phyloP scores from a whole-genome alignment of 176 grass and related monocot genomes.

The Oryza officinalis region DNA sequence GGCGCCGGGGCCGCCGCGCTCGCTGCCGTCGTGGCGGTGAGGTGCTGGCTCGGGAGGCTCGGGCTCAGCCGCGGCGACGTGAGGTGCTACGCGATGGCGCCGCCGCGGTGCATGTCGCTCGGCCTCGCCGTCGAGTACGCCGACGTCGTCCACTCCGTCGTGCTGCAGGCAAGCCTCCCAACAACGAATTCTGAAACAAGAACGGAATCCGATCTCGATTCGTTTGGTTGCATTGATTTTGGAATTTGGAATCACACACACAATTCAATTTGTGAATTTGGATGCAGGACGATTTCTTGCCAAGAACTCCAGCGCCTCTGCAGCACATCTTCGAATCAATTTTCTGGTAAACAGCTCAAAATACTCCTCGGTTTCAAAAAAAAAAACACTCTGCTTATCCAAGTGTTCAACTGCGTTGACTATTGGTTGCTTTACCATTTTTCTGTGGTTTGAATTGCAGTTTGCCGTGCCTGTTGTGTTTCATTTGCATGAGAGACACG shows the following conservation, averaged over 20 bases:
- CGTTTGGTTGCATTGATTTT: not conserved
- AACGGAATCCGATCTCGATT: not conserved
- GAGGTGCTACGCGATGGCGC: conserved; percentile 51
- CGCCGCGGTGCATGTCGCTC: conserved; percentile 54
- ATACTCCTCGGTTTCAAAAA: too few species aligned
- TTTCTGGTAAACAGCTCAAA: conserved; percentile 39
- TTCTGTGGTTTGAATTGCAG: conserved; percentile 24
- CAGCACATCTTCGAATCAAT: conserved; percentile 57
- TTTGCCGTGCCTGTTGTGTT: conserved; percentile 57
- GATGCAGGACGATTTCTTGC: conserved; percentile 65
- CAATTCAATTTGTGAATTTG: not conserved
- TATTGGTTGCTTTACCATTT: not conserved
- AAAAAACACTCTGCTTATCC: not conserved
- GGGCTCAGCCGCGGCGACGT: conserved; percentile 34
- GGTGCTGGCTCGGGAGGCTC: conserved; percentile 34
- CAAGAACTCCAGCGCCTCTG: conserved; percentile 52
- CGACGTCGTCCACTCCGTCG: conserved; percentile 54
- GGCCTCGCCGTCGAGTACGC: conserved; percentile 52
- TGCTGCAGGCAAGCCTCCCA: conserved; percentile 38
- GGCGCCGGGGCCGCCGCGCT: conserved; percentile 44
- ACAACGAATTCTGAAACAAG: not conserved
- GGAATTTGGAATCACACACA: too few species aligned
- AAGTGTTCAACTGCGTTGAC: not conserved
- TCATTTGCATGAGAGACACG: conserved; percentile 53
- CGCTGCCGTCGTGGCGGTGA: conserved; percentile 38